Conservation (phyloP, 2,329 filamentous ascomycete genomes). For the Trichoderma arundinaceum region DNA sequence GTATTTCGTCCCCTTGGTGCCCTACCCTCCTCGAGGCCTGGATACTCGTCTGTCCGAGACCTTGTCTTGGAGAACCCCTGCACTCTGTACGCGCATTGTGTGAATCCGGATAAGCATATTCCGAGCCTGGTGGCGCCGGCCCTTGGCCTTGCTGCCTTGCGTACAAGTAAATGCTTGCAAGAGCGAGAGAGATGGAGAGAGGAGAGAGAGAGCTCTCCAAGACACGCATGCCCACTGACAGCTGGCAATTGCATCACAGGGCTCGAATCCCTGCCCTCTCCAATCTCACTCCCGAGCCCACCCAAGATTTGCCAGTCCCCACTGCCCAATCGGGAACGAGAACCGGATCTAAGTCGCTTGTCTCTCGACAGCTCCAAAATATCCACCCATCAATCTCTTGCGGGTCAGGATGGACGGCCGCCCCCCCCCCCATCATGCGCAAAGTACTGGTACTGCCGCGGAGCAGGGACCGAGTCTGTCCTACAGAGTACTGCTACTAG, state of each 20-base stretch:
- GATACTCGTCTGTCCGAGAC: conserved; percentile 26
- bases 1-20: background rate
- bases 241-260: conserved; percentile 31
- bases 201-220: background rate
- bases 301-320: conserved; percentile 4
- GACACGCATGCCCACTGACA: conserved; percentile 31
- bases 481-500: background rate
- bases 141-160: background rate
- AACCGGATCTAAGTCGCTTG: conserved; percentile 31
- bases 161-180: too few relatives aligned
- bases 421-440: too few relatives aligned
- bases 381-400: conserved; percentile 14
- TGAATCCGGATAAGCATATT: background rate
- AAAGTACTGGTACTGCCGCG: background rate
- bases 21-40: background rate
- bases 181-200: too few relatives aligned
- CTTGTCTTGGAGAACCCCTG: conserved; percentile 17
- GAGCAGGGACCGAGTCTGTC: background rate
- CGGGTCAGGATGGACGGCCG: background rate
- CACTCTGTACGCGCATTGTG: background rate
- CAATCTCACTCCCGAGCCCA: conserved; percentile 28
- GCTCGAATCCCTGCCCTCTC: conserved; percentile 19
- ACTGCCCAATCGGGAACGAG: conserved; percentile 25
- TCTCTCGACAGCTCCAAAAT: conserved; percentile 24
- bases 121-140: background rate